Evolutionary conservation across 2,329 filamentous ascomycete species (phyloP).

Genomic region (Neofusicoccum kwambonambiense): DNA sequence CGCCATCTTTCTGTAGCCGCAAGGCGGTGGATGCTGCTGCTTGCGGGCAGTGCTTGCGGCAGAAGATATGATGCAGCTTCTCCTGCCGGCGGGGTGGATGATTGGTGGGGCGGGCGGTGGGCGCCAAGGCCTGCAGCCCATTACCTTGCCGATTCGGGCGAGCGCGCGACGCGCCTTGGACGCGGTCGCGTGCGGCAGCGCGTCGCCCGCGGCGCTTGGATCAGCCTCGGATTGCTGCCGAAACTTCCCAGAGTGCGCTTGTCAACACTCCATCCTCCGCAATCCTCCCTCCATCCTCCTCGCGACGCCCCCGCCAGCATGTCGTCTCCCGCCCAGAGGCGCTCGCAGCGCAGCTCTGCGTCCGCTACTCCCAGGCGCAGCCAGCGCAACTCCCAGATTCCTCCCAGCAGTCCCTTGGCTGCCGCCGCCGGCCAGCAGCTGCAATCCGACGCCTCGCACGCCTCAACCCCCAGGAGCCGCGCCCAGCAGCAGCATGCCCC

Average conservation of each 20-base stretch:
- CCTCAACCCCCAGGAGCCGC: slow-evolving; percentile 41
- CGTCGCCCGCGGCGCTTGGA: slow-evolving; percentile 9
- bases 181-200: slow-evolving; percentile 22
- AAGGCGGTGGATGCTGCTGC: neutral
- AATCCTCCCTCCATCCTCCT: neutral
- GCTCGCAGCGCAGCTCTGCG: slow-evolving; percentile 55
- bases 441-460: slow-evolving; percentile 42
- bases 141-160: neutral
- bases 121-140: slow-evolving; percentile 3
- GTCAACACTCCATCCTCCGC: neutral
- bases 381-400: slow-evolving; percentile 55
- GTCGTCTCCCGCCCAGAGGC: slow-evolving; percentile 62
- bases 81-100: neutral
- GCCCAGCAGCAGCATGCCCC: slow-evolving; percentile 48
- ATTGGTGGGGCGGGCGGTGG: slow-evolving; percentile 9
- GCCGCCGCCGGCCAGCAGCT: slow-evolving; percentile 45
- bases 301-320: slow-evolving; percentile 40
- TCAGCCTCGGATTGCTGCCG: slow-evolving; percentile 5
- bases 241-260: neutral
- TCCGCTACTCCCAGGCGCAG: slow-evolving; percentile 56
- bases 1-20: slow-evolving; percentile 57
- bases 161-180: slow-evolving; percentile 23
- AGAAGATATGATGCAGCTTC: slow-evolving; percentile 9
- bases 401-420: slow-evolving; percentile 48
- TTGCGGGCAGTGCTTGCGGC: neutral